A percentile compares a stretch with the other conserved stretches of the same genome.
These are phyloP conservation scores for Auxenochlorella protothecoides DNA, from an alignment of 139 green algal genomes.

Conservation along the genomic window DNA sequence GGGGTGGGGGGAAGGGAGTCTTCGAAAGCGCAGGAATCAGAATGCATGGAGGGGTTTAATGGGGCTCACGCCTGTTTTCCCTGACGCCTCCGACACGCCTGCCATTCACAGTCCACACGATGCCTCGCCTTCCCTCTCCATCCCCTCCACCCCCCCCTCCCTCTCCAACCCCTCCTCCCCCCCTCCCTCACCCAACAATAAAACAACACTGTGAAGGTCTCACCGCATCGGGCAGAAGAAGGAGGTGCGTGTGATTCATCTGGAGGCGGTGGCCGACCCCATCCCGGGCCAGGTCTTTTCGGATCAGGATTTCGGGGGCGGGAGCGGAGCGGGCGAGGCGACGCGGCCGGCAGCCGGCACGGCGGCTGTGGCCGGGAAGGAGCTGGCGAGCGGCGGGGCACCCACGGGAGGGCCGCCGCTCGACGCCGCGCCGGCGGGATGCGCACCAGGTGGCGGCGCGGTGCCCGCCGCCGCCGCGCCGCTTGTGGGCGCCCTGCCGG, in stretches of 20 bases:
- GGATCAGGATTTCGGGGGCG: too few relatives aligned
- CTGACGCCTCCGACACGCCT: too few relatives aligned
- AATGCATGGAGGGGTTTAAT: background rate
- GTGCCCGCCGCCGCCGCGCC: background rate
- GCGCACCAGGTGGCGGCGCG: too few relatives aligned
- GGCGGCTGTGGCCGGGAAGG: background rate
- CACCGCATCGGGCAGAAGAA: constrained; percentile 94
- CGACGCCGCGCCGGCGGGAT: background rate
- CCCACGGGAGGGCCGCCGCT: background rate
- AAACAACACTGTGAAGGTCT: constrained; percentile 7
- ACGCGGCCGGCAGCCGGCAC: background rate
- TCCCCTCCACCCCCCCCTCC: background rate
- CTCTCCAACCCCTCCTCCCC: background rate
- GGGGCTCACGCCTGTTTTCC: too few relatives aligned
- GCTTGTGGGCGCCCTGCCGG: too few relatives aligned
- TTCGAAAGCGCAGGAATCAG: background rate
- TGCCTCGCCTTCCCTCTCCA: background rate
- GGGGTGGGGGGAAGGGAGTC: background rate
- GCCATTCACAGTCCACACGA: too few relatives aligned
- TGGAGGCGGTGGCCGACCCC: constrained; percentile 78
- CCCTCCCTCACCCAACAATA: background rate
- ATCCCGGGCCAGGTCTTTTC: background rate
- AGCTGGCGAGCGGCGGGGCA: background rate
- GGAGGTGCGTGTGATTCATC: constrained; percentile 81
- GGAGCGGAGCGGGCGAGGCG: too few relatives aligned